Evolutionary conservation across 163 green algal genomes (phyloP).

Genomic region (Chloroidium sp.): DNA sequence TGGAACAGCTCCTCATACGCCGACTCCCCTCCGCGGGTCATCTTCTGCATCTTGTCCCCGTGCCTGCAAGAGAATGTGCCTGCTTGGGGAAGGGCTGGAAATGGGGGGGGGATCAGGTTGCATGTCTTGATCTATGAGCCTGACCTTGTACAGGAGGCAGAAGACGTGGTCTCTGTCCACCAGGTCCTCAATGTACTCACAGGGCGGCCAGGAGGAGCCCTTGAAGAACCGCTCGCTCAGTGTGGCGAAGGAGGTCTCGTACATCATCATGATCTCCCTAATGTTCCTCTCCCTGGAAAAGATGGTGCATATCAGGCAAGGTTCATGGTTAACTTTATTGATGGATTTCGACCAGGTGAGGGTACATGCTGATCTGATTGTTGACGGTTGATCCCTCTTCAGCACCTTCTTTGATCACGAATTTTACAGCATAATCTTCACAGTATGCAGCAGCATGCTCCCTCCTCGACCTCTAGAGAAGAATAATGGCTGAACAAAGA

Average conservation of each 20-base stretch:
- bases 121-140: neutral
- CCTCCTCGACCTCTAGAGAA: no score
- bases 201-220: slow-evolving; percentile 71
- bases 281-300: slow-evolving; percentile 80
- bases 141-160: slow-evolving; percentile 93
- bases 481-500: neutral
- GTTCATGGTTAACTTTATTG: no score
- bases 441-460: no score
- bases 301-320: no score
- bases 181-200: slow-evolving; percentile 73
- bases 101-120: no score
- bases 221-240: slow-evolving; percentile 98
- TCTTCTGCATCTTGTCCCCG: slow-evolving; percentile 71
- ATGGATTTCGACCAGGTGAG: no score
- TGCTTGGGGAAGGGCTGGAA: no score
- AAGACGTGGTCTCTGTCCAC: slow-evolving; percentile 98
- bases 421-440: no score
- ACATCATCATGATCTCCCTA: slow-evolving; percentile 93
- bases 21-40: slow-evolving; percentile 34
- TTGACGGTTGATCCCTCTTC: no score
- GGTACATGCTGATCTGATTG: no score
- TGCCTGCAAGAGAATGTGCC: slow-evolving; percentile 17
- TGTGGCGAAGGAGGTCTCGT: slow-evolving; percentile 87
- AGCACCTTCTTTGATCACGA: no score
- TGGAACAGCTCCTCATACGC: slow-evolving; percentile 91